Evolutionary conservation across 179 eudicot species (phyloP).

Genomic region (Silene noctiflora): DNA sequence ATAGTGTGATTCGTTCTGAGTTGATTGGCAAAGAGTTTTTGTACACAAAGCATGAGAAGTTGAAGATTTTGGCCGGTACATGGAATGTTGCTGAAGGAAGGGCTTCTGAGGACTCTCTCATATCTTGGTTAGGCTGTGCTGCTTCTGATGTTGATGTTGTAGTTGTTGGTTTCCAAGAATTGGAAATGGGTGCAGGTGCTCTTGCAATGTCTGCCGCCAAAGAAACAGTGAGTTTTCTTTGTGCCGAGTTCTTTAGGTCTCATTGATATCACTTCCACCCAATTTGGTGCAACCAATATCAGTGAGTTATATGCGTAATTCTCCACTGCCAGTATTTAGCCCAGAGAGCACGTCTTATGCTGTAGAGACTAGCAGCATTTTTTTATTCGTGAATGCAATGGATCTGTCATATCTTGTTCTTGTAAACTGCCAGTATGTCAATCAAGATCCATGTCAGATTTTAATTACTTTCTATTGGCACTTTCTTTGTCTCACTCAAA

Average conservation of each 20-base stretch:
- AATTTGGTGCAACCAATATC: background rate
- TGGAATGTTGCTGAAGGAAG: constrained; percentile 97
- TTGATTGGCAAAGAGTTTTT: constrained; percentile 71
- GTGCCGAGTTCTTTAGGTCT: no score
- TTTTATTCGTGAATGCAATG: background rate
- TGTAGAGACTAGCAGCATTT: background rate
- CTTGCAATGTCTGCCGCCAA: constrained; percentile 97
- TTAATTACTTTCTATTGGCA: background rate
- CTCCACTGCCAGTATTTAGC: background rate
- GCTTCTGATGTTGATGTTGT: constrained; percentile 66
- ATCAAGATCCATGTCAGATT: background rate
- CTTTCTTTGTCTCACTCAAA: no score
- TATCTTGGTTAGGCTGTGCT: constrained; percentile 83
- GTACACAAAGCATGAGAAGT: constrained; percentile 69
- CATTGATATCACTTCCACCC: constrained; percentile 6
- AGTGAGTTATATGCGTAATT: constrained; percentile 9
- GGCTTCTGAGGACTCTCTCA: constrained; percentile 82
- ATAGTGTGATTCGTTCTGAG: constrained; percentile 59
- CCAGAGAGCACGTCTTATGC: background rate
- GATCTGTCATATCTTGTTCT: background rate
- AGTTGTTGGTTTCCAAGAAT: constrained; percentile 89
- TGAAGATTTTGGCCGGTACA: constrained; percentile 82
- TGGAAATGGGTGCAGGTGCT: constrained; percentile 98
- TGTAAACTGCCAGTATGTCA: background rate
- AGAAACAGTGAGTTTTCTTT: constrained; percentile 64